Evolutionary conservation across 345 rosid species (phyloP), one percentile per base, ranked within the genome.

Genomic region (Pugionium dolabratum): DNA sequence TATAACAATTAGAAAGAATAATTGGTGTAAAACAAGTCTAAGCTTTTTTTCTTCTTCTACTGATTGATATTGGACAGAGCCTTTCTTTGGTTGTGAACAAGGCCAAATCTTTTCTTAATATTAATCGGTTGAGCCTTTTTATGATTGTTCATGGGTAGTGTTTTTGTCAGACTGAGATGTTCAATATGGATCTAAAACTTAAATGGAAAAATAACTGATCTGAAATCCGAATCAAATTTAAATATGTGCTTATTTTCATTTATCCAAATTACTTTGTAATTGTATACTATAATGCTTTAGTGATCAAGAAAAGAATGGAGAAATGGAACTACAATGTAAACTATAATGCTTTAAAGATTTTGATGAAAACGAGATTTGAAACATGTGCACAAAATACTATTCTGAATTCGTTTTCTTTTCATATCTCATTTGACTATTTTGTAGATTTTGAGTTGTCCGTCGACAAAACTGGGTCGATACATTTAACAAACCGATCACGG

Each of bases 351-450:
- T 69, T 69, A 50, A n/a, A 31, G 41, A 25, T 25, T 49, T 59
- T 27, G n/a, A 41, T 41, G 52, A 41, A 59, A 69, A 50, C 52
- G 59, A 69, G 50, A 66, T 50, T 34, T 32, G 59, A 30, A 69
- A 49, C 59, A 49, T 59, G 59, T 59, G 50, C 43, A 39, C n/a
- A n/a, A 49, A n/a, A n/a, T 36, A 25, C 43, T 32, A 48, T 2
- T 37, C 30, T n/a, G 11, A 39, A 39, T 56, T 29, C 11, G 32
- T 35, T 28, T 46, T n/a, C 36, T 36, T 55, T 46, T 5, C 55
- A 67, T 45, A 39, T 28, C 47, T 9, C 10, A 46, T 39, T 46
- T 57, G 72, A 58, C 41, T 39, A 18, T 44, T 44, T n/a, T 4
- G 18, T n/a, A 10, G 44, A 52, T 66, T 64, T 65, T 42, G 9